Percentiles rank a stretch among this genome's conserved stretches.
phyloP scores from a whole-genome alignment of 225 moss, liverwort and hornwort genomes.

The Marchantia paleacea region DNA sequence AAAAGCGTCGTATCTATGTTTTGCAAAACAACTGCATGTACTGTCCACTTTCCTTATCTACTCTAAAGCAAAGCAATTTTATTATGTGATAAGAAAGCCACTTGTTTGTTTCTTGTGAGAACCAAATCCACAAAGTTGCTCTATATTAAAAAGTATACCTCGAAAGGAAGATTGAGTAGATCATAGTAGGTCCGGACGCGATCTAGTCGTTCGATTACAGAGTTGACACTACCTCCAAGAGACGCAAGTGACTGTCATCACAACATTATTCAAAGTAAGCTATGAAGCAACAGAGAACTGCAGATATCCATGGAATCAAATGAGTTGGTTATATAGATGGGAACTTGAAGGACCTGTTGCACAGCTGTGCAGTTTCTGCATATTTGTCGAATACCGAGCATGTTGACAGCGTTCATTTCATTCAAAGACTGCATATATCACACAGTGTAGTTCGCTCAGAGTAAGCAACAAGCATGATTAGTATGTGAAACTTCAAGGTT shows the following conservation, averaged over 20 bases:
- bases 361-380: conserved; percentile 95
- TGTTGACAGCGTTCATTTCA: conserved; percentile 83
- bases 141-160: conserved; percentile 44
- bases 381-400: conserved; percentile 95
- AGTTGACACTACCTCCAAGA: conserved; percentile 74
- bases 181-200: conserved; percentile 92
- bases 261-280: neutral
- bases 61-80: neutral
- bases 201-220: conserved; percentile 80
- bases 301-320: neutral
- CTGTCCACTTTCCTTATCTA: too few relatives aligned
- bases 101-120: too few relatives aligned
- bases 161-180: conserved; percentile 95
- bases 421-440: conserved; percentile 56
- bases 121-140: neutral
- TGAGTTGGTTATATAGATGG: neutral
- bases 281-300: neutral
- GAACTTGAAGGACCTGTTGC: conserved; percentile 54
- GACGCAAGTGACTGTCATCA: conserved; percentile 72
- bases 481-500: too few relatives aligned
- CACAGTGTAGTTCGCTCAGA: neutral
- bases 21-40: neutral
- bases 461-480: neutral
- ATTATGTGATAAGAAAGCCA: neutral
- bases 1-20: neutral